Evolutionary conservation across 208 protist genomes (phyloP).

Genomic region (Trypanosoma melophagium): DNA sequence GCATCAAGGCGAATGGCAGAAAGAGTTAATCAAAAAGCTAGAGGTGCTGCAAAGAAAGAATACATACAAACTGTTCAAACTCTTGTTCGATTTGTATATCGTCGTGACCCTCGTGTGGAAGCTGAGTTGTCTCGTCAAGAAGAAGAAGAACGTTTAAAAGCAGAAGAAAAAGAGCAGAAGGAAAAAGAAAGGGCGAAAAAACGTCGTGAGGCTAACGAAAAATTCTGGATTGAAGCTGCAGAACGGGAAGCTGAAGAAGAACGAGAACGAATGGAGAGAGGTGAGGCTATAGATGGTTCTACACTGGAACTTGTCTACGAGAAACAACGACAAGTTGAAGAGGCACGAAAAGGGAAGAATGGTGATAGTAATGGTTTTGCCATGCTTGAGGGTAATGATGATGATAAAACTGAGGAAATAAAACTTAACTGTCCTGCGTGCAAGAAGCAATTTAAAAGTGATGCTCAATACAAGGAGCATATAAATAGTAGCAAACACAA

Average conservation of each 20-base stretch:
- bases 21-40: slow-evolving; percentile 85
- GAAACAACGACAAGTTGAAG: slow-evolving; percentile 68
- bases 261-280: slow-evolving; percentile 59
- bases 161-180: slow-evolving; percentile 49
- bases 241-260: slow-evolving; percentile 80
- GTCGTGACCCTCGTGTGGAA: slow-evolving; percentile 83
- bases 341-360: slow-evolving; percentile 50
- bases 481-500: slow-evolving; percentile 89
- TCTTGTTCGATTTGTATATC: slow-evolving; percentile 80
- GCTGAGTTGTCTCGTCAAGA: slow-evolving; percentile 57
- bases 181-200: slow-evolving; percentile 57
- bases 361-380: slow-evolving; percentile 63
- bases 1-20: slow-evolving; percentile 82
- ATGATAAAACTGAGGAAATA: slow-evolving; percentile 12
- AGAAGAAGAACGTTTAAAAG: slow-evolving; percentile 58
- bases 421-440: slow-evolving; percentile 78
- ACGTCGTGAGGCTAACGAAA: slow-evolving; percentile 74
- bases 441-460: slow-evolving; percentile 86
- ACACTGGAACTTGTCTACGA: slow-evolving; percentile 87
- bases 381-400: slow-evolving; percentile 59
- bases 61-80: slow-evolving; percentile 81
- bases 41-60: slow-evolving; percentile 77
- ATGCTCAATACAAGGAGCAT: slow-evolving; percentile 86
- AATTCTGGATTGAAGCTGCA: slow-evolving; percentile 77
- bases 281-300: slow-evolving; percentile 73